Conservation (phyloP, 2,329 filamentous ascomycete genomes). For the Aspergillus fischeri region DNA sequence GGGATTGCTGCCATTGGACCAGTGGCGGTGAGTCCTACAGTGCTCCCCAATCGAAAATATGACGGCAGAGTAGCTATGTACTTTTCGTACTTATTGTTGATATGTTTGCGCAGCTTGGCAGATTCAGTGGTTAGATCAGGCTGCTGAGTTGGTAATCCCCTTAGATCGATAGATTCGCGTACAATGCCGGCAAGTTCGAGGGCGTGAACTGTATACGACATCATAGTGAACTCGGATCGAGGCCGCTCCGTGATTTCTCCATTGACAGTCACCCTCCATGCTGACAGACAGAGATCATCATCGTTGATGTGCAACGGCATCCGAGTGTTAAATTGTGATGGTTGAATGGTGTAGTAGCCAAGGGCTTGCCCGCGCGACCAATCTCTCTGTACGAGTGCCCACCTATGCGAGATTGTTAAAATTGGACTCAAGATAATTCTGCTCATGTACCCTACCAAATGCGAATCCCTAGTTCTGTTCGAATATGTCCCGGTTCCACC, state of each 20-base stretch:
- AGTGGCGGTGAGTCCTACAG: constrained; percentile 7
- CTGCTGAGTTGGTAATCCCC: background rate
- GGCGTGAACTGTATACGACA: background rate
- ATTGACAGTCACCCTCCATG: constrained; percentile 1
- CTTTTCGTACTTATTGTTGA: constrained; percentile 5
- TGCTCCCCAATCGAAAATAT: constrained; percentile 11
- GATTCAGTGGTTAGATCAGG: background rate
- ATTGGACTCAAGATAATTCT: background rate
- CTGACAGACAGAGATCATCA: constrained; percentile 3
- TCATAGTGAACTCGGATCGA: background rate
- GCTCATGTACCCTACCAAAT: background rate
- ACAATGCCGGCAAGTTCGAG: background rate
- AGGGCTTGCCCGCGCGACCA: constrained; percentile 16
- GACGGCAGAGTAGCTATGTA: constrained; percentile 6
- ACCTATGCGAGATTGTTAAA: constrained; percentile 1
- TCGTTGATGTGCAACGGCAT: constrained; percentile 15
- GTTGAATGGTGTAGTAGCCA: constrained; percentile 15
- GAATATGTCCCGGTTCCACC: background rate
- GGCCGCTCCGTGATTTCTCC: background rate
- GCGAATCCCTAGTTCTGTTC: background rate
- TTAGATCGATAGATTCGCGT: background rate
- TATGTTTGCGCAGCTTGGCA: background rate
- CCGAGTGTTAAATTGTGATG: constrained; percentile 14
- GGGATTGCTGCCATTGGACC: constrained; percentile 13
- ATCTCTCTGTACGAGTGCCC: constrained; percentile 13